Evolutionary conservation across 768 basidiomycete species (phyloP), one percentile per base, ranked within the genome.

Genomic region (Boletus vinaceobasis): DNA sequence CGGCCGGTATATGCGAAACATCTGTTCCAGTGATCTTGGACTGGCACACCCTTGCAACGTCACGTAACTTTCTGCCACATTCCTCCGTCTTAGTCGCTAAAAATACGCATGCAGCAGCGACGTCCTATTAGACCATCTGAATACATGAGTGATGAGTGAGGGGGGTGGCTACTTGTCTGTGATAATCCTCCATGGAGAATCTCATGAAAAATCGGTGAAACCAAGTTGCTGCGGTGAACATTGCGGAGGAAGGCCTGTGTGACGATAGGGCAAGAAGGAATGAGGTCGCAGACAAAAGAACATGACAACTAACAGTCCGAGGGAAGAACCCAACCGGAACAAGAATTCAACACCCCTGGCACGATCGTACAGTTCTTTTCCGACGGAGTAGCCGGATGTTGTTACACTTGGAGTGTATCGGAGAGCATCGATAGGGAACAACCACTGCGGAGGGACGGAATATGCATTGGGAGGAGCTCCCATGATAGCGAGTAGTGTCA

Each of bases 151-250:
- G 54, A 57, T 23, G 45, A 11, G 48, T 5, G 33, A 40, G 50
- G 44, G 50, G 57, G n/a, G 42, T 55, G 36, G 36, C 33, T 56
- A 72, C 76, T 59, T 71, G 88, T 90, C 77, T 89, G 87, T 88
- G 86, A 63, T 88, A 87, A 64, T 91, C 88, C 62, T 87, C 84
- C 81, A 90, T 82, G 27, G 90, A 83, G 67, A 82, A 86, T 56
- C 91, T 80, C 90, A 93, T 91, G 70, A 89, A 93, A 71, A 93
- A 93, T 13, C 92, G 80, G 70, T 93, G 92, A 60, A 93, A 91
- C 88, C 91, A 93, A 7, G 87, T 89, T 26, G 90, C 90, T 26
- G 92, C 90, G 26, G 92, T 90, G 63, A 87, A 87, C 75, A 92
- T 82, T 14, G 90, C 89, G 15, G 89, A 85, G 21, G 85, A 84